Evolutionary conservation across 2,329 filamentous ascomycete species (phyloP).

Genomic region (Phialophora tarda): DNA sequence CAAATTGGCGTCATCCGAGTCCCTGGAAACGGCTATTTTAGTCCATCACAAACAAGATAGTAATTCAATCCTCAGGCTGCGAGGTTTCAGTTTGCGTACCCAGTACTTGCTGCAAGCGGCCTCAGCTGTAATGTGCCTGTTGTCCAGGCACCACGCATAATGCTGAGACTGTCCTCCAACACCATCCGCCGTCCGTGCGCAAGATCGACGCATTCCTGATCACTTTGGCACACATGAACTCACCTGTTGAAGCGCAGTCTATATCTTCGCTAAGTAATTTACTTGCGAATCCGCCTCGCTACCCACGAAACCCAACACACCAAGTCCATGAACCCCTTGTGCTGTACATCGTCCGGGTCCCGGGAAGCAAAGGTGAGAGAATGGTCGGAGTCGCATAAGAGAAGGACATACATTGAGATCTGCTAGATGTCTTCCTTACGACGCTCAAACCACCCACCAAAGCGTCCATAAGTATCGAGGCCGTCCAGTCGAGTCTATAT

Average conservation of each 20-base stretch:
- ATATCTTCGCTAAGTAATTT: conserved; percentile 78
- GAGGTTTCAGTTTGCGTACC: conserved; percentile 1
- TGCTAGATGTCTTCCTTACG: conserved; percentile 84
- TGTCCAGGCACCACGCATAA: conserved; percentile 18
- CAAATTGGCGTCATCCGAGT: conserved; percentile 6
- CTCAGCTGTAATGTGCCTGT: neutral
- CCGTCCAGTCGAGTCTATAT: conserved; percentile 86
- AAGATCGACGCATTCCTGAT: neutral
- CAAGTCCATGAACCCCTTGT: conserved; percentile 72
- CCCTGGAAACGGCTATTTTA: conserved; percentile 6
- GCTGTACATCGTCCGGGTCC: conserved; percentile 91
- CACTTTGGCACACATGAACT: conserved; percentile 32
- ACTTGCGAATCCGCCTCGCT: conserved; percentile 83
- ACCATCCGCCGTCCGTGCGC: neutral
- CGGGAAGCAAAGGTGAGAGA: conserved; percentile 77
- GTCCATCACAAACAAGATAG: neutral
- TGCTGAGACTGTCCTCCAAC: conserved; percentile 8
- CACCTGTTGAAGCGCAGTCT: conserved; percentile 76
- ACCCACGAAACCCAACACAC: conserved; percentile 77
- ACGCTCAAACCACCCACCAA: conserved; percentile 87
- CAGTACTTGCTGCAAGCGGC: neutral
- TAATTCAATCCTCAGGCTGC: conserved; percentile 6
- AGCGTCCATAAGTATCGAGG: conserved; percentile 79
- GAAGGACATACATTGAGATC: conserved; percentile 29
- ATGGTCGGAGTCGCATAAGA: conserved; percentile 23